Evolutionary conservation across 768 basidiomycete species (phyloP), one percentile per base, ranked within the genome.

Genomic region (Auriscalpium vulgare): DNA sequence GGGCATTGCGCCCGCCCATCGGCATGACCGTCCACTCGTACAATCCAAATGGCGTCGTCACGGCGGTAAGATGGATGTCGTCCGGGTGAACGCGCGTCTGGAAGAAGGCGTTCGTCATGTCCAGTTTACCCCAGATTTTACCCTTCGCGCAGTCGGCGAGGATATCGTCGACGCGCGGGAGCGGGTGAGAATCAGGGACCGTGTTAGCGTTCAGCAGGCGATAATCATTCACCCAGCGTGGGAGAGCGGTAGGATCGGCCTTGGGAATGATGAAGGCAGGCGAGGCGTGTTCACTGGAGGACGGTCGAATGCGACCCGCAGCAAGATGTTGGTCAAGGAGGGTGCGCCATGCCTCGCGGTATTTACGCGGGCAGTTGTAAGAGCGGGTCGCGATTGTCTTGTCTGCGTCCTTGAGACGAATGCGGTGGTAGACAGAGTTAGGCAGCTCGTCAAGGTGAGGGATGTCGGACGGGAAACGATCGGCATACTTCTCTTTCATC

Each of bases 321-420:
- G 60, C 64, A 0, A 76, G 48, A 52, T 74, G 72, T 19, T 70
- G 21, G 21, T 21, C 21, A 21, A 21, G 21, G 21, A 21, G 21
- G 21, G 21, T 21, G 21, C 21, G 21, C 70, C 74, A 77, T 0
- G 68, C 67, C 0, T 71, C 70, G 0, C 56, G 51, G 36, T 70
- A 76, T 43, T 74, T 70, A 3, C 65, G 58, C 0, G 71, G 71
- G 45, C 67, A 72, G 2, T 67, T 54, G 47, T 76, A 78, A 0
- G 57, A 57, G 0, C 67, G 55, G 0, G 51, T 58, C 3, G 62
- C 51, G 0, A 75, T 65, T 0, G 57, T 55, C 17, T 67, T 59
- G 2, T 60, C 37, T 3, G 57, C 37, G 29, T 68, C 59, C 23
- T 21, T 21, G 21, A 21, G 21, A 21, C 21, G 21, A 21, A 21